Evolutionary conservation across 2,329 filamentous ascomycete species (phyloP), one percentile per base, ranked within the genome.

Genomic region (Rhynchosporium secalis): DNA sequence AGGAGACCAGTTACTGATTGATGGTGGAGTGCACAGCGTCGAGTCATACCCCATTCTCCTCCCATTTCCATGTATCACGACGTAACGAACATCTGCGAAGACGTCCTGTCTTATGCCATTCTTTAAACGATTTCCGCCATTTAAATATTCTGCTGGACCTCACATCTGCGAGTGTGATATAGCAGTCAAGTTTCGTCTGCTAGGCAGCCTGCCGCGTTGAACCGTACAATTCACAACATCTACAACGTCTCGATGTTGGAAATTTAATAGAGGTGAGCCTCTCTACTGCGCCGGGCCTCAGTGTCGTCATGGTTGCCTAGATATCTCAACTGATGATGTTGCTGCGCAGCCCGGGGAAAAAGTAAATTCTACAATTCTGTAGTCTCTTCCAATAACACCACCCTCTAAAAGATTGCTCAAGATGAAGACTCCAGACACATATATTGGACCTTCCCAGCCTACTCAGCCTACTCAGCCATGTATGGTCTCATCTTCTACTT

Each of bases 401-500:
- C 52, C 45, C 45, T 60, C 59, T 61, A 56, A 58, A 45, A 61
- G 38, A 48, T 48, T 9, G 58, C 33, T 59, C 65, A 70, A 70
- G 36, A 72, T 71, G 66, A 69, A 69, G 5, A 33, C 15, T 8
- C n/a, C n/a, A 20, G 49, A 54, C 15, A 33, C 31, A 36, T 12
- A 20, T 26, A n/a, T 28, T 8, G n/a, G 20, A 13, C 6, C 15
- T 20, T 33, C 49, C 26, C 33, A 54, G 5, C 43, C n/a, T 46
- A 20, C 43, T n/a, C 66, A 71, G 56, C 58, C 67, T 59, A 72
- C 72, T 29, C 72, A 73, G 66, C 70, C 67, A 69, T 70, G 72
- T 73, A 70, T n/a, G 55, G 38, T 54, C 45, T 29, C 43, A 46
- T 41, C 56, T 48, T 41, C 31, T 52, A 56, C 54, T 41, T 48